These are phyloP conservation scores for Rosa lucieae DNA, from an alignment of 306 rosid genomes.

Conservation along the genomic window DNA sequence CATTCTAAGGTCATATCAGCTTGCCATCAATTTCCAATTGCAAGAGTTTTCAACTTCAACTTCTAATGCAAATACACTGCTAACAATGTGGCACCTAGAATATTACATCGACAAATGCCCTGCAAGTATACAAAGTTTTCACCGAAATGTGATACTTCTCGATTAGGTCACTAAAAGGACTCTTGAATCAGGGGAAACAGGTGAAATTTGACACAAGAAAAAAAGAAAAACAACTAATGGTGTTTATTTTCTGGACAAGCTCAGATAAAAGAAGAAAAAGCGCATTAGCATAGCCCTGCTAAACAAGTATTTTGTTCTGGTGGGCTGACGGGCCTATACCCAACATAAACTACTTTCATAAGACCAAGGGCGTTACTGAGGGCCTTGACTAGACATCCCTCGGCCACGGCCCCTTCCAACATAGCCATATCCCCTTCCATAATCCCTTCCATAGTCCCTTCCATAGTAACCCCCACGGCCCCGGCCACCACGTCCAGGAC, in stretches of 20 bases:
- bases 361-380: constrained; percentile 30
- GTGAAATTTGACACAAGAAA: constrained; percentile 20
- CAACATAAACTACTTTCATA: constrained; percentile 17
- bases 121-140: not conserved
- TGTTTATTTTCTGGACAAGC: constrained; percentile 41
- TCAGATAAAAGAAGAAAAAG: constrained; percentile 10
- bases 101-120: not conserved
- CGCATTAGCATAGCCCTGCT: constrained; percentile 20
- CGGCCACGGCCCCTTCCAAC: constrained; percentile 79
- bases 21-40: not conserved
- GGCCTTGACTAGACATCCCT: constrained; percentile 38
- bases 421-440: constrained; percentile 60
- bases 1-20: not conserved
- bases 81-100: not conserved
- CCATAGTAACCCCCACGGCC: constrained; percentile 78
- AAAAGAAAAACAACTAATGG: constrained; percentile 22
- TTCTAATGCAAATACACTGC: not conserved
- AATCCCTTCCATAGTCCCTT: constrained; percentile 54
- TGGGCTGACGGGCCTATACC: constrained; percentile 17
- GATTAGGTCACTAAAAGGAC: constrained; percentile 10
- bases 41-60: not conserved
- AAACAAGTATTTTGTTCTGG: constrained; percentile 21
- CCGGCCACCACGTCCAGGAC: constrained; percentile 74
- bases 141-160: not conserved
- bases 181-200: constrained; percentile 16